Conservation (phyloP, 2,329 filamentous ascomycete genomes). For the Fusarium sp. region DNA sequence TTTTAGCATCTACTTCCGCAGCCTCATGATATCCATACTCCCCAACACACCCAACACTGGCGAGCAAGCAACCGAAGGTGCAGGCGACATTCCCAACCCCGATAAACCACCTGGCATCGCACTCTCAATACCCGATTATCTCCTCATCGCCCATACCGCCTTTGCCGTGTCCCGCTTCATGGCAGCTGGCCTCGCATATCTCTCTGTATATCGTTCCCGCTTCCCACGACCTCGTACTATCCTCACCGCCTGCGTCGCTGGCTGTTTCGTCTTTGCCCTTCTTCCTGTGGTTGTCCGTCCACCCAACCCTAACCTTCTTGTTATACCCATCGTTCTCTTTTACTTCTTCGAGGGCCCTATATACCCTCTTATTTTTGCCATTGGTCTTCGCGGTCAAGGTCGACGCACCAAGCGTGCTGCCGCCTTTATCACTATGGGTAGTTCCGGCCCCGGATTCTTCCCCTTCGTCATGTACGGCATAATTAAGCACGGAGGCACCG, state of each 20-base stretch:
- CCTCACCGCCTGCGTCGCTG: constrained; percentile 67
- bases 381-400: constrained; percentile 82
- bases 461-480: constrained; percentile 79
- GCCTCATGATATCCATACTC: constrained; percentile 56
- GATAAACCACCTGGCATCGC: constrained; percentile 56
- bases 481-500: constrained; percentile 65
- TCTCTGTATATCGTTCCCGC: constrained; percentile 57
- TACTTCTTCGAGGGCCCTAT: constrained; percentile 85
- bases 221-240: constrained; percentile 75
- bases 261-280: constrained; percentile 67
- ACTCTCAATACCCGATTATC: constrained; percentile 69
- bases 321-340: constrained; percentile 72
- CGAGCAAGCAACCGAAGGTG: constrained; percentile 33
- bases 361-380: constrained; percentile 83
- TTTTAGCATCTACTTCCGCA: constrained; percentile 68
- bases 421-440: constrained; percentile 80
- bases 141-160: constrained; percentile 75
- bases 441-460: constrained; percentile 76
- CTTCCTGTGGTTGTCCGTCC: constrained; percentile 57
- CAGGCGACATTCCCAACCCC: constrained; percentile 43
- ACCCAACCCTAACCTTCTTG: constrained; percentile 58
- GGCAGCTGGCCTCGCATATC: constrained; percentile 70
- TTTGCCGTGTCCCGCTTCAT: constrained; percentile 80
- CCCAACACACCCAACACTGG: constrained; percentile 41
- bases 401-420: constrained; percentile 82